These are phyloP conservation scores for Auricularia sp. DNA, from an alignment of 768 basidiomycete species.

Conservation along the genomic window DNA sequence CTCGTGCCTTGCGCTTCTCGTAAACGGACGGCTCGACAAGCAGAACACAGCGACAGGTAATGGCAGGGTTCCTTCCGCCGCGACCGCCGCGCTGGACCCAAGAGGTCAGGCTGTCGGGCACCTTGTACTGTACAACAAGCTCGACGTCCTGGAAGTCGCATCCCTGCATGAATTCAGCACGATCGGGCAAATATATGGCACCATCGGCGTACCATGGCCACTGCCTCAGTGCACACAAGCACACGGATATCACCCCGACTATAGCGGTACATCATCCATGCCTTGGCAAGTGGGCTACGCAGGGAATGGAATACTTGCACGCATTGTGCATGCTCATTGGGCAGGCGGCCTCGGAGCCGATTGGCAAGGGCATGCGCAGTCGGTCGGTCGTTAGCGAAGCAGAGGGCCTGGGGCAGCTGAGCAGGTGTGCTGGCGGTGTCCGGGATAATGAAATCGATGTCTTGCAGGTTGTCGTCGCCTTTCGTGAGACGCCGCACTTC, in stretches of 20 bases:
- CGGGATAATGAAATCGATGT: background rate
- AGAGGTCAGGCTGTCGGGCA: conserved; percentile 18
- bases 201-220: background rate
- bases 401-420: too few relatives aligned
- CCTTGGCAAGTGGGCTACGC: background rate
- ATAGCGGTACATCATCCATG: background rate
- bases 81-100: conserved; percentile 26
- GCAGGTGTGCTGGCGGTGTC: too few relatives aligned
- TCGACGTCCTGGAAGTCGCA: conserved; percentile 28
- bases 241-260: background rate
- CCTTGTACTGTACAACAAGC: conserved; percentile 29
- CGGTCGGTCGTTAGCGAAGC: too few relatives aligned
- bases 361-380: too few relatives aligned
- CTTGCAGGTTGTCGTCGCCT: background rate
- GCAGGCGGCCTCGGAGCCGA: too few relatives aligned
- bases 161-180: conserved; percentile 12
- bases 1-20: background rate
- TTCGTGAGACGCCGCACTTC: background rate
- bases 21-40: background rate
- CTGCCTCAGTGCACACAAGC: background rate
- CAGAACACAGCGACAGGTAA: background rate
- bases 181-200: background rate
- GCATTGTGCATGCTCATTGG: too few relatives aligned
- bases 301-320: background rate
- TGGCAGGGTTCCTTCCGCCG: conserved; percentile 2